Conservation (phyloP, 2,329 filamentous ascomycete species). For the Fusarium sp. region DNA sequence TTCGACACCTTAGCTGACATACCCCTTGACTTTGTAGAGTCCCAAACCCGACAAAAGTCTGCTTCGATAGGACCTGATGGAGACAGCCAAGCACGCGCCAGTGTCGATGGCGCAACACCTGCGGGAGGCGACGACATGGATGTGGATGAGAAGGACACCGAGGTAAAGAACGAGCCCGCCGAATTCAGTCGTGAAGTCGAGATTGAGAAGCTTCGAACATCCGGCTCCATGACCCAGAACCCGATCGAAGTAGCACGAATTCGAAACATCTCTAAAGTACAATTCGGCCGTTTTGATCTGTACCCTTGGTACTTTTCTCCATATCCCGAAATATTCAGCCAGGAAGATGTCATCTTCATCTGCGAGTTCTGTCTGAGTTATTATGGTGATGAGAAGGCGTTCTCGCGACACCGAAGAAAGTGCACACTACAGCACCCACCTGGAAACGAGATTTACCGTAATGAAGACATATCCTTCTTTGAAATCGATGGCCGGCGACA, state of each 20-base stretch:
- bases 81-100: slow-evolving; percentile 60
- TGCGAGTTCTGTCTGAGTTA: slow-evolving; percentile 98
- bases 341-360: slow-evolving; percentile 92
- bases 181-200: slow-evolving; percentile 87
- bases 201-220: slow-evolving; percentile 94
- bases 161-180: slow-evolving; percentile 62
- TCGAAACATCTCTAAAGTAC: slow-evolving; percentile 91
- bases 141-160: slow-evolving; percentile 63
- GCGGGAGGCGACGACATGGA: slow-evolving; percentile 66
- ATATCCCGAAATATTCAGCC: slow-evolving; percentile 89
- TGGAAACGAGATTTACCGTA: slow-evolving; percentile 97
- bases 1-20: not conserved
- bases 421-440: slow-evolving; percentile 93
- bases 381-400: slow-evolving; percentile 85
- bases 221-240: slow-evolving; percentile 98
- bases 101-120: slow-evolving; percentile 61
- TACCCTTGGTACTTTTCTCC: slow-evolving; percentile 99
- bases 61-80: slow-evolving; percentile 58
- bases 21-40: slow-evolving; percentile 61
- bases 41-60: slow-evolving; percentile 61
- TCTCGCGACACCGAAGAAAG: slow-evolving; percentile 87
- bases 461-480: slow-evolving; percentile 94
- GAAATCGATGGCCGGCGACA: slow-evolving; percentile 97
- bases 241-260: slow-evolving; percentile 97
- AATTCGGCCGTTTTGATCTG: slow-evolving; percentile 92